Base-by-base conservation (phyloP, 192 early-diverging fungal genomes). In the Dimargaris cristalligena region DNA sequence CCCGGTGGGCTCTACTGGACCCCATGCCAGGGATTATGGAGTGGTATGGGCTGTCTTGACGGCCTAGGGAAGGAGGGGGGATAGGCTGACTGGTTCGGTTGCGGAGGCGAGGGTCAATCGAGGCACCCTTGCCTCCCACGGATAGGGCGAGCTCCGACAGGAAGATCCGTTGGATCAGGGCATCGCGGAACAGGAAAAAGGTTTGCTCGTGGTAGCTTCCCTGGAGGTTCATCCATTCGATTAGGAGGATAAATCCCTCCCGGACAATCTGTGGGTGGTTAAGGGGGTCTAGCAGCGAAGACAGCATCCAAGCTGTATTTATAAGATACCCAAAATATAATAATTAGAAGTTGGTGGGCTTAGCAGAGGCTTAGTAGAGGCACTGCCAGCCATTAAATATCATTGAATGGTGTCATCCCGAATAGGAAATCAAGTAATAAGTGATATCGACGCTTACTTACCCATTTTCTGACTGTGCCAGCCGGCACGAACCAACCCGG, bases 221-320 rank as follows among this genome's bases (percentile, higher is more conserved):
- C 49, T 50, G 49, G 22, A 50, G 22, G 28, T 50, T 50, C 25
- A 50, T 50, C 49, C 49, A 50, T 26, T 50, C 49, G 2, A 50
- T n/a, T 11, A 50, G 23, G n/a, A 50, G 9, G 22, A 20, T 10
- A 3, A 50, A 26, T 13, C 49, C 49, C 13, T 4, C 26, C 10
- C 49, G 49, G 2, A 20, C 22, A 20, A 50, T 26, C 22, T 50
- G 49, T 2, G n/a, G 49, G 49, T 50, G 49, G 28, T 50, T 50
- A 1, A 50, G 49, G 23, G 49, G 49, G 25, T 50, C 49, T 26
- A 50, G 26, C 11, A 50, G 49, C 22, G 49, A 20, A 3, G 49
- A 50, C 20, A 50, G 49, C 49, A 50, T 3, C 49, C 49, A 50
- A 26, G 49, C 49, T 26, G n/a, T n/a, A n/a, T n/a, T n/a, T n/a